Evolutionary conservation across 345 rosid genomes (phyloP).

Genomic region (Rhodamnia rubescens): DNA sequence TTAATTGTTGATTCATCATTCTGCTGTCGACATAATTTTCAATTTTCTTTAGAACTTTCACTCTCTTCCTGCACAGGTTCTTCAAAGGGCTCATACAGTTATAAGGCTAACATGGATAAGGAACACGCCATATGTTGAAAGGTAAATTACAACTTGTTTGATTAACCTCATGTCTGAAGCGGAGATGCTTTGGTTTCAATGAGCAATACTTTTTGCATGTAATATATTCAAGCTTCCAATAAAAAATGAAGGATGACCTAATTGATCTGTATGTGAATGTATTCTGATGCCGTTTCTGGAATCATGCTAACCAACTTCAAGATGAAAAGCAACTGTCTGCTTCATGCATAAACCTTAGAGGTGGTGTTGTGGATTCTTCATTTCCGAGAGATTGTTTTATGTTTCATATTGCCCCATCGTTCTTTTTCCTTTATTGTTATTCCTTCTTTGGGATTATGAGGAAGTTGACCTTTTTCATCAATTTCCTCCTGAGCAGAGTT

Average conservation of each 20-base stretch:
- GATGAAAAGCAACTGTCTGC: neutral
- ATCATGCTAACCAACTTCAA: neutral
- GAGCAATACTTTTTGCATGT: neutral
- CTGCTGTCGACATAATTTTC: neutral
- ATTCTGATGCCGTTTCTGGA: neutral
- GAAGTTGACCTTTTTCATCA: neutral
- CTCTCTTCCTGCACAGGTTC: conserved; percentile 45
- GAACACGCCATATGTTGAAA: conserved; percentile 52
- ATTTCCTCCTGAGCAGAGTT: neutral
- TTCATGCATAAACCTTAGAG: neutral
- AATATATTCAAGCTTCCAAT: neutral
- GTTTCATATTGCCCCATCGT: neutral
- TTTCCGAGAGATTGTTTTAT: neutral
- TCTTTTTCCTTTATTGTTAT: neutral
- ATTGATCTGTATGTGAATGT: neutral
- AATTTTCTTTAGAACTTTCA: neutral
- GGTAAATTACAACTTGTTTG: conserved; percentile 23
- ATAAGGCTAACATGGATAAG: conserved; percentile 78
- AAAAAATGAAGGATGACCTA: neutral
- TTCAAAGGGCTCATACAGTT: conserved; percentile 38
- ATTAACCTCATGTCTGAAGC: neutral
- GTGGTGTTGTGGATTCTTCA: neutral
- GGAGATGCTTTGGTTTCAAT: neutral
- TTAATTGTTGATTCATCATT: neutral
- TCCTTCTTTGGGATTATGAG: neutral